Percentiles rank a stretch among this genome's conserved stretches.
Conservation (phyloP, 1,139 yeast genomes). For the Pichia sp. region DNA sequence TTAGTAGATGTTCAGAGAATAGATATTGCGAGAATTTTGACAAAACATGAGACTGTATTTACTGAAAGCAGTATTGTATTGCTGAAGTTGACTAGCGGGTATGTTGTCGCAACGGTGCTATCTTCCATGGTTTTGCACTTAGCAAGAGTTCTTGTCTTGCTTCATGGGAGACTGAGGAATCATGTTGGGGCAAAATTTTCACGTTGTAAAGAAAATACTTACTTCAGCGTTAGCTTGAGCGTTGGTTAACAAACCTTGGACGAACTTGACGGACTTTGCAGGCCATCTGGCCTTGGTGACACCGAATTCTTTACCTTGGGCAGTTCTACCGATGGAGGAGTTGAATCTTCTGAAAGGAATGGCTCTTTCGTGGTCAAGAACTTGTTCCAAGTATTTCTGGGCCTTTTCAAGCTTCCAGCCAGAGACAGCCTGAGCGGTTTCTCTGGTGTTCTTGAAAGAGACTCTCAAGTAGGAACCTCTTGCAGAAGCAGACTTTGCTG, state of each 20-base stretch:
- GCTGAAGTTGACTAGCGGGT: no score
- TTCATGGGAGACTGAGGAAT: not conserved
- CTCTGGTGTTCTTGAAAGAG: slow-evolving; percentile 99
- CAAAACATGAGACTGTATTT: no score
- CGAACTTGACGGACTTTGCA: slow-evolving; percentile 93
- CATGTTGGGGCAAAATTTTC: not conserved
- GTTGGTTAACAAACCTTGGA: slow-evolving; percentile 91
- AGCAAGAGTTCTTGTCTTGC: not conserved
- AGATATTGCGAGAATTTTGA: no score
- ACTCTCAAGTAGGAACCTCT: slow-evolving; percentile 99
- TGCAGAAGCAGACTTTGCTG: slow-evolving; percentile 99
- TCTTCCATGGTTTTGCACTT: not conserved
- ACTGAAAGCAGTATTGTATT: no score
- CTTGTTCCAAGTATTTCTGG: slow-evolving; percentile 93
- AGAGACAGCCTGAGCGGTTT: slow-evolving; percentile 95
- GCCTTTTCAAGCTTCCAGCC: slow-evolving; percentile 98
- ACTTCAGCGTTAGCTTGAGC: slow-evolving; percentile 98
- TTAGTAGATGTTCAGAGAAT: slow-evolving; percentile 14
- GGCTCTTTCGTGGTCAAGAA: slow-evolving; percentile 97
- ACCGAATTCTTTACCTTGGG: slow-evolving; percentile 99
- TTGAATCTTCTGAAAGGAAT: slow-evolving; percentile 99
- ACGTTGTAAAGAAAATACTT: slow-evolving; percentile 31
- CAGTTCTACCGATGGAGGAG: slow-evolving; percentile 97
- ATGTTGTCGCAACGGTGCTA: not conserved
- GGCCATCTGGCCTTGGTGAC: slow-evolving; percentile 99